phyloP scores from a whole-genome alignment of 1,284 basidiomycete genomes.

The Rhodotorula sp. region DNA sequence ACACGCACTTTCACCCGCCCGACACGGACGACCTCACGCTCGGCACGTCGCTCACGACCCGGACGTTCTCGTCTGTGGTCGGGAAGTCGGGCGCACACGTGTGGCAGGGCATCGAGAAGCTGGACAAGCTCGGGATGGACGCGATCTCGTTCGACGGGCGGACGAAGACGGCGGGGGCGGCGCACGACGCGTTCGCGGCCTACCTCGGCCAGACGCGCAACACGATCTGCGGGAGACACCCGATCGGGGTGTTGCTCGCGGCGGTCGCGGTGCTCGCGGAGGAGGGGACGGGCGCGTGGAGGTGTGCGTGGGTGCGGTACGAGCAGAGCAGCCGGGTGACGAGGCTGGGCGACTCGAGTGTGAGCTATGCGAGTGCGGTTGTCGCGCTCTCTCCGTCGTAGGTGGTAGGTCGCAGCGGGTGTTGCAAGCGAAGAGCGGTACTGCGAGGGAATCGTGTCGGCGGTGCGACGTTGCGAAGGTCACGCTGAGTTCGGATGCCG shows the following conservation, averaged over 20 bases:
- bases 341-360: slow-evolving; percentile 73
- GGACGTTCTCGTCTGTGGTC: slow-evolving; percentile 5
- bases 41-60: slow-evolving; percentile 9
- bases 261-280: slow-evolving; percentile 61
- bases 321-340: slow-evolving; percentile 82
- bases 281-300: slow-evolving; percentile 43
- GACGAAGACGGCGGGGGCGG: slow-evolving; percentile 46
- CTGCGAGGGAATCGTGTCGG: too few species aligned
- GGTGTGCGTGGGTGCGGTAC: slow-evolving; percentile 77
- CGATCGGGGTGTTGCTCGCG: slow-evolving; percentile 85
- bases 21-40: background rate
- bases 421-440: too few species aligned
- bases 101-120: slow-evolving; percentile 62
- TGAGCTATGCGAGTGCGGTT: slow-evolving; percentile 91
- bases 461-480: too few species aligned
- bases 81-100: slow-evolving; percentile 28
- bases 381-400: slow-evolving; percentile 46
- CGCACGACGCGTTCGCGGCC: slow-evolving; percentile 64
- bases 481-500: too few species aligned
- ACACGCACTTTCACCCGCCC: slow-evolving; percentile 23
- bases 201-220: slow-evolving; percentile 85
- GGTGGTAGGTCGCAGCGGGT: too few species aligned
- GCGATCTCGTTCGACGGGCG: slow-evolving; percentile 57
- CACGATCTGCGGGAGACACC: slow-evolving; percentile 94
- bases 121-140: slow-evolving; percentile 77